A percentile compares a stretch with the other conserved stretches of the same genome.
Conservation (phyloP, 2,329 filamentous ascomycete genomes). For the Tolypocladium cylindrosporum region DNA sequence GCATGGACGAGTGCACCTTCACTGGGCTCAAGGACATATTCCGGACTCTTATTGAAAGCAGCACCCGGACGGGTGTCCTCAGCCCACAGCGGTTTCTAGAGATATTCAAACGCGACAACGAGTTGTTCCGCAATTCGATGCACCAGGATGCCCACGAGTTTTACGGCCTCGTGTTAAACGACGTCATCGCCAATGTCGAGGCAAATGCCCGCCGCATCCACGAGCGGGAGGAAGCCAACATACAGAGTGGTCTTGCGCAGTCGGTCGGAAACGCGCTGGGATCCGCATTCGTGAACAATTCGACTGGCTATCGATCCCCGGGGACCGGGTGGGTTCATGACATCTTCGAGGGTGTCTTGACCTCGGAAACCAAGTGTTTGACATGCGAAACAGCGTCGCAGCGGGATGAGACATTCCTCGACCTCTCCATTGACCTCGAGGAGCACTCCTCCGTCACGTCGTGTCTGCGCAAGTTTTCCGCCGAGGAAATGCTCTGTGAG, state of each 20-base stretch:
- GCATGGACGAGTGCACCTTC: conserved; percentile 92
- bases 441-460: conserved; percentile 94
- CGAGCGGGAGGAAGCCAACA: conserved; percentile 32
- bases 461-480: conserved; percentile 89
- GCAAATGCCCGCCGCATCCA: conserved; percentile 62
- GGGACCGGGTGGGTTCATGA: conserved; percentile 89
- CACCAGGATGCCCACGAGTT: conserved; percentile 99
- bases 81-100: conserved; percentile 90
- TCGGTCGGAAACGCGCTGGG: conserved; percentile 34
- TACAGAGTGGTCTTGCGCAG: conserved; percentile 35
- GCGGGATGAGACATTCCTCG: conserved; percentile 89
- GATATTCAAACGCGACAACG: conserved; percentile 86
- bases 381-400: conserved; percentile 95
- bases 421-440: conserved; percentile 90
- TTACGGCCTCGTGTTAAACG: conserved; percentile 86
- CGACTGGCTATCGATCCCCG: conserved; percentile 40
- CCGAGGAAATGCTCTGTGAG: conserved; percentile 97
- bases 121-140: conserved; percentile 95
- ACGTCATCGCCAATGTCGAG: conserved; percentile 90
- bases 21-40: conserved; percentile 96
- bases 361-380: conserved; percentile 91
- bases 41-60: conserved; percentile 72
- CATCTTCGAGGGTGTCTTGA: conserved; percentile 88
- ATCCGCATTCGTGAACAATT: conserved; percentile 23
- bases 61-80: conserved; percentile 76